phyloP scores from a whole-genome alignment of 805 yeast genomes.

The Zygosaccharomyces bisporus region DNA sequence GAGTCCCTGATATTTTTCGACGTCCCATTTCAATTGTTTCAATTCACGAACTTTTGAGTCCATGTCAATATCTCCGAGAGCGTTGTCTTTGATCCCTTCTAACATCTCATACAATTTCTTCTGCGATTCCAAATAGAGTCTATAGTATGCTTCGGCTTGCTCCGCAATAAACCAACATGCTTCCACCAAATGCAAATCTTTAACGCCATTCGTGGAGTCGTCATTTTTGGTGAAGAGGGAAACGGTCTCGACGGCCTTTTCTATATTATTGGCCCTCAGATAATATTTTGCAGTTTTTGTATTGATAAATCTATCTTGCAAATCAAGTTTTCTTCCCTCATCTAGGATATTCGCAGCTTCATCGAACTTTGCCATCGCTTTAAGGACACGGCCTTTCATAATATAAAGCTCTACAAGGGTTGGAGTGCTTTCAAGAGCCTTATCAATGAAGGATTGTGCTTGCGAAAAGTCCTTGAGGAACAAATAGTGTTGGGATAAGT shows the following conservation, averaged over 20 bases:
- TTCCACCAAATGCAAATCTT: constrained; percentile 84
- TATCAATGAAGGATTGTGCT: constrained; percentile 57
- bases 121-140: constrained; percentile 46
- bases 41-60: constrained; percentile 28
- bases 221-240: constrained; percentile 85
- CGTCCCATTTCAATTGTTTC: constrained; percentile 42
- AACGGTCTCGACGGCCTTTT: constrained; percentile 68
- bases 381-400: constrained; percentile 73
- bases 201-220: constrained; percentile 73
- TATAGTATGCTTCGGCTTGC: constrained; percentile 74
- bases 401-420: constrained; percentile 80
- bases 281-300: constrained; percentile 82
- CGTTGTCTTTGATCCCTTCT: constrained; percentile 8
- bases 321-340: constrained; percentile 68
- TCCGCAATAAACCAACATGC: constrained; percentile 86
- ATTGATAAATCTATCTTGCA: constrained; percentile 89
- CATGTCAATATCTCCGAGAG: constrained; percentile 27
- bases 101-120: constrained; percentile 20
- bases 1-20: constrained; percentile 55
- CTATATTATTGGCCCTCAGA: constrained; percentile 68
- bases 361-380: constrained; percentile 58
- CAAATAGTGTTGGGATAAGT: constrained; percentile 73
- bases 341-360: constrained; percentile 66
- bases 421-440: constrained; percentile 70
- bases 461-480: constrained; percentile 47